Percentiles rank a stretch among this genome's conserved stretches.
phyloP scores from a whole-genome alignment of 176 grass and related monocot species.

The Cenchrus purpureus region DNA sequence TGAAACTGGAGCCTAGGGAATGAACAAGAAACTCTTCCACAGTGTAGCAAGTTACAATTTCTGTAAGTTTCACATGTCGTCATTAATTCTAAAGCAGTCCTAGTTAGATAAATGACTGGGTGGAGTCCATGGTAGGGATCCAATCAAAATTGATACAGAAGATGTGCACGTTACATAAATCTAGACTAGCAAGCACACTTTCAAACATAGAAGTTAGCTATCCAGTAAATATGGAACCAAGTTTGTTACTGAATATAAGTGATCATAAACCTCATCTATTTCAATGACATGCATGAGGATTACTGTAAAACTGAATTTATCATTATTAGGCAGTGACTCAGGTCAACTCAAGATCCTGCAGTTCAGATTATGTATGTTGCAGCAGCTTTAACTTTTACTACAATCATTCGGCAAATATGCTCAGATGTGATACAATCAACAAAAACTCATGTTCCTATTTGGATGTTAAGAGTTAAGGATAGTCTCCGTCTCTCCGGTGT shows the following conservation, averaged over 20 bases:
- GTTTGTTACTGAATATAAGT: not conserved
- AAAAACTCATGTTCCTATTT: not conserved
- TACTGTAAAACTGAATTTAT: constrained; percentile 3
- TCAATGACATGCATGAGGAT: not conserved
- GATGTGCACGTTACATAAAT: not conserved
- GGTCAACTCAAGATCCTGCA: constrained; percentile 7
- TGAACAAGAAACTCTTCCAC: not conserved
- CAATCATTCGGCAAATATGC: constrained; percentile 17
- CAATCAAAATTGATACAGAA: not conserved
- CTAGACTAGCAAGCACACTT: not conserved
- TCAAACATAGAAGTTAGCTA: not conserved
- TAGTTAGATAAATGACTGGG: not conserved
- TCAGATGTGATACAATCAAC: constrained; percentile 8
- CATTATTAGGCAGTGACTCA: constrained; percentile 7
- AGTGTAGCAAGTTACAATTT: not conserved
- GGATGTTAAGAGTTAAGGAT: constrained; percentile 6
- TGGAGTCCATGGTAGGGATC: not conserved
- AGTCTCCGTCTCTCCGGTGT: not conserved
- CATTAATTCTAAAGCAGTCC: not conserved
- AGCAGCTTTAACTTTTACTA: constrained; percentile 4
- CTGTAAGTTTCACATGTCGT: not conserved
- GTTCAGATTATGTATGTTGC: not conserved
- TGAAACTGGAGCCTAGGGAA: not conserved
- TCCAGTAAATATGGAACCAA: constrained; percentile 1
- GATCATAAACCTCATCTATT: not conserved